Evolutionary conservation across 1,139 yeast species (phyloP).

Genomic region (Pneumocystis jirovecii): DNA sequence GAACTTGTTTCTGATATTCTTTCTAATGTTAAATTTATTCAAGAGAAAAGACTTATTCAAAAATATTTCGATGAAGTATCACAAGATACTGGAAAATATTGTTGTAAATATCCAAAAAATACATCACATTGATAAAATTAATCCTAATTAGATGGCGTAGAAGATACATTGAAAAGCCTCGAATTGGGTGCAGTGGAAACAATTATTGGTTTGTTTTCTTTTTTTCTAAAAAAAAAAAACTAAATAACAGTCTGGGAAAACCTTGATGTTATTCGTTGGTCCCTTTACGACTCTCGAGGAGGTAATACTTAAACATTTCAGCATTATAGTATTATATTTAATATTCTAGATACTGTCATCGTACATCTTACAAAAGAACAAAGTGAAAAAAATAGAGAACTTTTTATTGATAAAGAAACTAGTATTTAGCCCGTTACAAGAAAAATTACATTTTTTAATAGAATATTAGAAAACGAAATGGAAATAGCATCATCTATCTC

Average conservation of each 20-base stretch:
- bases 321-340: neutral
- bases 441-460: neutral
- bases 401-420: slow-evolving; percentile 69
- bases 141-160: slow-evolving; percentile 53
- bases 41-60: slow-evolving; percentile 88
- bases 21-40: slow-evolving; percentile 91
- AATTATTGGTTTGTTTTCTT: slow-evolving; percentile 49
- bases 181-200: slow-evolving; percentile 93
- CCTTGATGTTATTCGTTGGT: slow-evolving; percentile 69
- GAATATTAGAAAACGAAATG: slow-evolving; percentile 46
- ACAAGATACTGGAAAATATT: slow-evolving; percentile 90
- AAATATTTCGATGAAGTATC: slow-evolving; percentile 91
- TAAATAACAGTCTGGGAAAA: slow-evolving; percentile 36
- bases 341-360: slow-evolving; percentile 24
- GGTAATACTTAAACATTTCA: slow-evolving; percentile 29
- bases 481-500: slow-evolving; percentile 56
- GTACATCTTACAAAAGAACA: slow-evolving; percentile 52
- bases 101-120: slow-evolving; percentile 24
- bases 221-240: neutral
- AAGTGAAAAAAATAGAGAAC: slow-evolving; percentile 36
- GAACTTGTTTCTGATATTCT: slow-evolving; percentile 93
- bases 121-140: neutral
- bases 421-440: slow-evolving; percentile 21
- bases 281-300: slow-evolving; percentile 73
- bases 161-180: slow-evolving; percentile 86